Evolutionary conservation across 805 yeast species (phyloP).

Genomic region (Kurtzmaniella cleridarum): DNA sequence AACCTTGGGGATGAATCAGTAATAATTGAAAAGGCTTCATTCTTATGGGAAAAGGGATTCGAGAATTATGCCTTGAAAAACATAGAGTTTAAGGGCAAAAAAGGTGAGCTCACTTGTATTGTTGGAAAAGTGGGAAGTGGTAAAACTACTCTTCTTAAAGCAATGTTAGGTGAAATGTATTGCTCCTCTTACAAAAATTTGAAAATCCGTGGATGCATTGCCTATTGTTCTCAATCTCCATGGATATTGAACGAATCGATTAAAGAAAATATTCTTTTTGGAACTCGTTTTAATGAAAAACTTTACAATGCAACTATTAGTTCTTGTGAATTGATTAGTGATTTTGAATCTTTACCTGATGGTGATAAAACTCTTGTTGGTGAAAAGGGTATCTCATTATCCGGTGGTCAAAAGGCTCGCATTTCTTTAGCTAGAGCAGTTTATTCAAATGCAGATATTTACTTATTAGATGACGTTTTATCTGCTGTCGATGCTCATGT

Average conservation of each 20-base stretch:
- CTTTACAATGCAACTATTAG: conserved; percentile 28
- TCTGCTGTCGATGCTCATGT: conserved; percentile 43
- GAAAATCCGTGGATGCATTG: conserved; percentile 25
- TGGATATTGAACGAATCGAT: conserved; percentile 38
- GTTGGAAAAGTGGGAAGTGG: conserved; percentile 40
- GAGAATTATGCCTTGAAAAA: conserved; percentile 22
- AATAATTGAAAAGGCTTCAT: conserved; percentile 22
- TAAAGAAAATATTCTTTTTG: conserved; percentile 35
- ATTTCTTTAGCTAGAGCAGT: conserved; percentile 38
- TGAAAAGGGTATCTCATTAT: conserved; percentile 37
- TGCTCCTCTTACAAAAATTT: conserved; percentile 9
- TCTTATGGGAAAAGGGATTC: conserved; percentile 21
- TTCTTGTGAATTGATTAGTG: conserved; percentile 33
- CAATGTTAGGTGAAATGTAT: conserved; percentile 29
- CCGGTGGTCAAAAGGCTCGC: conserved; percentile 41
- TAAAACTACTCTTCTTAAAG: conserved; percentile 30
- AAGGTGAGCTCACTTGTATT: conserved; percentile 32
- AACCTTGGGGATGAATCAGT: conserved; percentile 21
- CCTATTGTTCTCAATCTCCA: conserved; percentile 36
- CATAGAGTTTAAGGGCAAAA: conserved; percentile 26
- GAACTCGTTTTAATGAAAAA: conserved; percentile 23
- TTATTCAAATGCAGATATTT: conserved; percentile 34
- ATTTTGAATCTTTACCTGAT: conserved; percentile 31
- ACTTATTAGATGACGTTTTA: conserved; percentile 33
- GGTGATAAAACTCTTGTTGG: conserved; percentile 38